These are phyloP conservation scores for Pythium phragmiticola DNA, from an alignment of 352 stramenopile species.

Conservation along the genomic window DNA sequence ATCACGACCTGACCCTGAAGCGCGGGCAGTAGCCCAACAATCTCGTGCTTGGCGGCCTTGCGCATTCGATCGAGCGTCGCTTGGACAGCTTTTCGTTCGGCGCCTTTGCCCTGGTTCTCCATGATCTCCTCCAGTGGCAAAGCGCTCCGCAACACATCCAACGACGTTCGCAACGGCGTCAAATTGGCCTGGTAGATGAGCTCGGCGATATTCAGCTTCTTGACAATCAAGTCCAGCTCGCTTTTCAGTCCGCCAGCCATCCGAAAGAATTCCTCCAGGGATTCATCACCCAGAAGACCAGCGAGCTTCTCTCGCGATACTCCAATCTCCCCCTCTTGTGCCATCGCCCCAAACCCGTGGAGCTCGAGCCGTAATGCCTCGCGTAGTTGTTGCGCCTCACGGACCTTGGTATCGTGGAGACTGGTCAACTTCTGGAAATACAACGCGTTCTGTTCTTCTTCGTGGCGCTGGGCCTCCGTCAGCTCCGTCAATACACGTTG, in stretches of 20 bases:
- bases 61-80: constrained; percentile 82
- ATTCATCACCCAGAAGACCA: constrained; percentile 38
- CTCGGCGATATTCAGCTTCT: constrained; percentile 57
- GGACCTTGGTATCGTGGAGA: constrained; percentile 41
- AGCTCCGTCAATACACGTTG: constrained; percentile 46
- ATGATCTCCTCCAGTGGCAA: constrained; percentile 62
- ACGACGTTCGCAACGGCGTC: constrained; percentile 29
- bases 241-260: constrained; percentile 69
- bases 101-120: constrained; percentile 78
- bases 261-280: constrained; percentile 84
- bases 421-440: constrained; percentile 55
- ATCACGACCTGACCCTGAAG: constrained; percentile 61
- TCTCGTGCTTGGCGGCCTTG: constrained; percentile 74
- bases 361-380: constrained; percentile 56
- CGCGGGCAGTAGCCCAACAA: constrained; percentile 57
- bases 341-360: constrained; percentile 64
- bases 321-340: constrained; percentile 49
- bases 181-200: constrained; percentile 82
- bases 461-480: constrained; percentile 47
- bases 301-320: constrained; percentile 32
- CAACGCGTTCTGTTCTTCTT: constrained; percentile 59
- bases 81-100: constrained; percentile 61
- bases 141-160: constrained; percentile 59
- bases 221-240: constrained; percentile 66
- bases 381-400: constrained; percentile 34